phyloP scores from a whole-genome alignment of 148 eudicot species.

The Nyssa sinensis region DNA sequence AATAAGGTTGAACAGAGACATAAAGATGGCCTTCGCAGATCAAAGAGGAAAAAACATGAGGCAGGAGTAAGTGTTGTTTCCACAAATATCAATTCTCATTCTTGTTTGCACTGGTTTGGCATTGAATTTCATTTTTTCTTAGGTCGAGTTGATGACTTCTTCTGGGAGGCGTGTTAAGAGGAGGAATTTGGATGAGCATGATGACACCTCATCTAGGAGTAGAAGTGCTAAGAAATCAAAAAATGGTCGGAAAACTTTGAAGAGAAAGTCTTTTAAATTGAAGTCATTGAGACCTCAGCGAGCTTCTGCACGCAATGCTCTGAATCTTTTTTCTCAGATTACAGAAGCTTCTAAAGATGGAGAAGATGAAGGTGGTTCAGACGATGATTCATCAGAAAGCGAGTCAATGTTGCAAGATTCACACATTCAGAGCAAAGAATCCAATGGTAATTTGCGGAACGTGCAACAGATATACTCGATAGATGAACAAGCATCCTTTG shows the following conservation, averaged over 20 bases:
- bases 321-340: slow-evolving; percentile 39
- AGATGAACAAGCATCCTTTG: slow-evolving; percentile 23
- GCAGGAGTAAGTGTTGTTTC: slow-evolving; percentile 45
- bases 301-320: slow-evolving; percentile 68
- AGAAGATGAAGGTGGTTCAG: slow-evolving; percentile 55
- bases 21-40: slow-evolving; percentile 61
- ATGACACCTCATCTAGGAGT: slow-evolving; percentile 47
- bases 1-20: slow-evolving; percentile 34
- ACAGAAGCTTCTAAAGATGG: slow-evolving; percentile 48
- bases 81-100: background rate
- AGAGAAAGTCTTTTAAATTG: slow-evolving; percentile 43
- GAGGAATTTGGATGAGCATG: slow-evolving; percentile 53
- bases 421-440: slow-evolving; percentile 28
- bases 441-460: slow-evolving; percentile 21
- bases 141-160: slow-evolving; percentile 55
- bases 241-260: slow-evolving; percentile 34
- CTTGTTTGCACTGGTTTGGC: slow-evolving; percentile 13
- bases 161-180: slow-evolving; percentile 69
- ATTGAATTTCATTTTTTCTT: slow-evolving; percentile 19
- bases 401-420: slow-evolving; percentile 44
- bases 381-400: slow-evolving; percentile 54
- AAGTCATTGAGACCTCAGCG: slow-evolving; percentile 72
- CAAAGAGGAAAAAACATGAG: slow-evolving; percentile 64
- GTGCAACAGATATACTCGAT: slow-evolving; percentile 22
- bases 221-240: slow-evolving; percentile 41